Conservation (phyloP, 2,329 filamentous ascomycete species). For the Plenodomus tracheiphilus region DNA sequence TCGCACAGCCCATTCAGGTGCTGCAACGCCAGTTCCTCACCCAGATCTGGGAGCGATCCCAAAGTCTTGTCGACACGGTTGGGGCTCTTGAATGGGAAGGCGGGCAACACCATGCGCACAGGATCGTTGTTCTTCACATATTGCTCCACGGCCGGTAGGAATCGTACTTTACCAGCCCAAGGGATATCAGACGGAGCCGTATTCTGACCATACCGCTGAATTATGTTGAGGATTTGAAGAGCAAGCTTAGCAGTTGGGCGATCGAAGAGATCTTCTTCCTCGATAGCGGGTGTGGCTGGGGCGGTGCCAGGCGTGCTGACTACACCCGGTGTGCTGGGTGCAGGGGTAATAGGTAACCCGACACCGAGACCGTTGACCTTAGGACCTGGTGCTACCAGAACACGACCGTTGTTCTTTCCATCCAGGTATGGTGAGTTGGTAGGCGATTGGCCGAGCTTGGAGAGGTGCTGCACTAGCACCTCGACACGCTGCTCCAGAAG, state of each 20-base stretch:
- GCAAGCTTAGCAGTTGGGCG: background rate
- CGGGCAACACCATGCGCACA: constrained; percentile 51
- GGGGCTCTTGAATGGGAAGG: constrained; percentile 66
- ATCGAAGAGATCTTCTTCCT: background rate
- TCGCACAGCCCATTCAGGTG: constrained; percentile 48
- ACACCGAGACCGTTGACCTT: background rate
- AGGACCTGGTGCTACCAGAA: background rate
- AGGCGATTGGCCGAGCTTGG: background rate
- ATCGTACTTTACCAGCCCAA: background rate
- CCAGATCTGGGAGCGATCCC: constrained; percentile 50
- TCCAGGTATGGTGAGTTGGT: background rate
- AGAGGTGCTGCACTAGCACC: background rate
- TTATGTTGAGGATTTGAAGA: background rate
- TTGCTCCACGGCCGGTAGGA: no score
- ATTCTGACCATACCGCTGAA: background rate
- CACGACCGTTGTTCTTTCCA: background rate
- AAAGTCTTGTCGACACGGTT: constrained; percentile 60
- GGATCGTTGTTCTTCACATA: constrained; percentile 1
- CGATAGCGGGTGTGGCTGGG: background rate
- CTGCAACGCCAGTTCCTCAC: constrained; percentile 47
- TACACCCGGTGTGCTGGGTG: background rate
- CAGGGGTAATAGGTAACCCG: background rate
- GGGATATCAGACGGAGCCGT: background rate
- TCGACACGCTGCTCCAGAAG: background rate
- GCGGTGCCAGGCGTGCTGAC: background rate